Evolutionary conservation across 495 filamentous ascomycete genomes (phyloP).

Genomic region (Immersiella caudata): DNA sequence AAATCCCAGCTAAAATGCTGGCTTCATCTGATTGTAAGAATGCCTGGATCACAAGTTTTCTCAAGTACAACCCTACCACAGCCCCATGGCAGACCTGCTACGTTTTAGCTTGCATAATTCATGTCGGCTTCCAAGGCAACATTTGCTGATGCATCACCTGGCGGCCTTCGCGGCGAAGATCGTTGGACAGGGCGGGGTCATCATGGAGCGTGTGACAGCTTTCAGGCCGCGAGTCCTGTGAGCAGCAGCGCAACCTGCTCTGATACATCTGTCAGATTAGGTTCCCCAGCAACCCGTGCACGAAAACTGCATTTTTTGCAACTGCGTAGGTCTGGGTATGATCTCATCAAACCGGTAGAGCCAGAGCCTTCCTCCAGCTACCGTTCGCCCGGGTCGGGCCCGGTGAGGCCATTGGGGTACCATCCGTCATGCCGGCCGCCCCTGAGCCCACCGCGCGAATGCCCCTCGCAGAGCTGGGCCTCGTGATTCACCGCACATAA

Average conservation of each 20-base stretch:
- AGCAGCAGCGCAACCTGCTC: background rate
- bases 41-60: too few relatives aligned
- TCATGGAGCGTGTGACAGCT: background rate
- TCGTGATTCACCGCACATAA: constrained; percentile 27
- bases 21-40: too few relatives aligned
- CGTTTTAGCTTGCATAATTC: background rate
- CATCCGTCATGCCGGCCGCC: background rate
- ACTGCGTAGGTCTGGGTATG: too few relatives aligned
- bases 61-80: too few relatives aligned
- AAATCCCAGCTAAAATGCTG: too few relatives aligned
- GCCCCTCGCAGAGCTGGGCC: constrained; percentile 8
- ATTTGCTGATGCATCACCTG: background rate
- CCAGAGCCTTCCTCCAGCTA: too few relatives aligned
- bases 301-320: too few relatives aligned
- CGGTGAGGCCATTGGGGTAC: background rate
- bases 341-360: too few relatives aligned
- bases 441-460: background rate
- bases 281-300: too few relatives aligned
- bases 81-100: too few relatives aligned
- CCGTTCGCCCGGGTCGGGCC: background rate
- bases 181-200: background rate
- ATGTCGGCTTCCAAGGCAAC: background rate
- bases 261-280: background rate
- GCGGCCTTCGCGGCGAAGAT: background rate
- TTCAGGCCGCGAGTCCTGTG: background rate